A percentile compares a stretch with the other conserved stretches of the same genome.
Conservation (phyloP, 305 asterid species). For the Rubia balearica region DNA sequence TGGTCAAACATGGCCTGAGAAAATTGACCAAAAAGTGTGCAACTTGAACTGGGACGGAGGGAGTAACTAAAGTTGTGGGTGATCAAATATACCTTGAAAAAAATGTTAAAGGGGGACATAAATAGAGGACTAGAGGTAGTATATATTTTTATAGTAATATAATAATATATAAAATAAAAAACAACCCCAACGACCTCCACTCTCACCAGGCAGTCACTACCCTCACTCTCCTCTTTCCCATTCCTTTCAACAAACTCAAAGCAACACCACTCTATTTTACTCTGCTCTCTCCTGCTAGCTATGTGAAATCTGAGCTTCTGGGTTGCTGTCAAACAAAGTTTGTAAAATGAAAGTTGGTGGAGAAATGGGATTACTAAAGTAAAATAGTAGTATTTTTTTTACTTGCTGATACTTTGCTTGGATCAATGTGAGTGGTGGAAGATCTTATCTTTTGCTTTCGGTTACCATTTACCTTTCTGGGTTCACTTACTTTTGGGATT, state of each 20-base stretch:
- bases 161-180: too few species aligned
- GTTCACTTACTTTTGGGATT: not conserved
- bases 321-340: not conserved
- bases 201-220: not conserved
- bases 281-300: not conserved
- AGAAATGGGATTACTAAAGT: not conserved
- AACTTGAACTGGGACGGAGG: too few species aligned
- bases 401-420: conserved; percentile 1
- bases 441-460: conserved; percentile 2
- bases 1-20: too few species aligned
- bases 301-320: not conserved
- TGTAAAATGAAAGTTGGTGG: not conserved
- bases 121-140: too few species aligned
- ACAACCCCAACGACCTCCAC: not conserved
- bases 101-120: too few species aligned
- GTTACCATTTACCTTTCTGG: conserved; percentile 2
- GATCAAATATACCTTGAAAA: too few species aligned
- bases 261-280: not conserved
- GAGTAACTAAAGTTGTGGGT: too few species aligned
- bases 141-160: too few species aligned
- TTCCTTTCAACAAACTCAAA: not conserved
- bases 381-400: not conserved
- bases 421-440: conserved; percentile 1
- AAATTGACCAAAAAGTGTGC: too few species aligned
- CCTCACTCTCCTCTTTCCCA: not conserved